Conservation (phyloP, 495 filamentous ascomycete genomes). For the Podospora pseudocomata region DNA sequence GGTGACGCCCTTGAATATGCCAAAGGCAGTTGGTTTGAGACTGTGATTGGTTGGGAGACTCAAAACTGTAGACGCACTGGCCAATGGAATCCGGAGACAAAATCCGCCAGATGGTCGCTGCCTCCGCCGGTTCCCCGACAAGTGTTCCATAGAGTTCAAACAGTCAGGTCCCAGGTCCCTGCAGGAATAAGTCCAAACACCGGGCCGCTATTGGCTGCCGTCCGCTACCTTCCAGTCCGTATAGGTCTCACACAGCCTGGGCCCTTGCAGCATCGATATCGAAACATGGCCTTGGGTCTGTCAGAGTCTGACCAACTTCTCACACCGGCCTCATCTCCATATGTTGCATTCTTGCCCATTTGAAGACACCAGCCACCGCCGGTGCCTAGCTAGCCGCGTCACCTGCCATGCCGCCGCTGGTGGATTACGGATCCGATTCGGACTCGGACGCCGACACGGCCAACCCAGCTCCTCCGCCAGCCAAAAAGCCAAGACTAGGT, state of each 20-base stretch:
- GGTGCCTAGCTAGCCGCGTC: not conserved
- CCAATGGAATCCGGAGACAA: not conserved
- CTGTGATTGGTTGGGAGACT: not conserved
- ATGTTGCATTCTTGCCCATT: not conserved
- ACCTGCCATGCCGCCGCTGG: conserved; percentile 46
- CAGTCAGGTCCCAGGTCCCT: not conserved
- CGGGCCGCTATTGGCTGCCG: not conserved
- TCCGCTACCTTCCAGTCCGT: not conserved
- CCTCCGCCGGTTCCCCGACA: conserved; percentile 7
- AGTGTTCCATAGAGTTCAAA: not conserved
- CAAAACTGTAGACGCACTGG: not conserved
- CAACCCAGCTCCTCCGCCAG: conserved; percentile 8
- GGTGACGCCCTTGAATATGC: not conserved
- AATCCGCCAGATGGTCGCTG: not conserved
- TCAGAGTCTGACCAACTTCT: not conserved
- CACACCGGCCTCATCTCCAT: not conserved
- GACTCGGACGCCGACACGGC: conserved; percentile 29
- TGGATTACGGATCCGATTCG: conserved; percentile 67
- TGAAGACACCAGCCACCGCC: not conserved
- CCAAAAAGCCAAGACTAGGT: conserved; percentile 15
- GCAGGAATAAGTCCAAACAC: not conserved
- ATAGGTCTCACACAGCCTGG: not conserved
- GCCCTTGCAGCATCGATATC: not conserved
- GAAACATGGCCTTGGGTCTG: not conserved
- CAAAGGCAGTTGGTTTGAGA: not conserved